phyloP scores from a whole-genome alignment of 2,329 filamentous ascomycete genomes.

The Spiromastix sp. region DNA sequence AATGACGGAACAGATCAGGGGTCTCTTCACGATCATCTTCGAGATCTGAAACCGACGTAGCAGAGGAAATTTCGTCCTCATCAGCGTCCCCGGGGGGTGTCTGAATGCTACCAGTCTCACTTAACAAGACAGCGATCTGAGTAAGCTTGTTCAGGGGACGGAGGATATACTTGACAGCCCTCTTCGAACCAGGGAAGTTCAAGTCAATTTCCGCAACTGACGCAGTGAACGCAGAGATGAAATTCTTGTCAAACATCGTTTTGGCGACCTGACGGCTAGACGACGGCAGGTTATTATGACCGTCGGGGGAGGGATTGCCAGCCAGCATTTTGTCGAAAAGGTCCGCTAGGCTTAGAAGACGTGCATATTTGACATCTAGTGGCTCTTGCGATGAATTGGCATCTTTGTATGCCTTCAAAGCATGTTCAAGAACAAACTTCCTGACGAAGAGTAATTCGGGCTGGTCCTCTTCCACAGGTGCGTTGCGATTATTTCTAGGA shows the following conservation, averaged over 20 bases:
- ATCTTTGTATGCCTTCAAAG: constrained; percentile 84
- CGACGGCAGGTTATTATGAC: constrained; percentile 34
- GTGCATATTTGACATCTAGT: constrained; percentile 75
- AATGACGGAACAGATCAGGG: constrained; percentile 93
- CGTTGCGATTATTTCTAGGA: constrained; percentile 41
- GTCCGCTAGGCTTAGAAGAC: constrained; percentile 78
- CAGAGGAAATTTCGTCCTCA: constrained; percentile 79
- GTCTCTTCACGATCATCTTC: constrained; percentile 87
- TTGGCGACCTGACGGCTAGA: constrained; percentile 79
- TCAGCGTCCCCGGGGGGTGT: constrained; percentile 56
- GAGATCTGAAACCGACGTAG: constrained; percentile 79
- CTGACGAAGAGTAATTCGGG: constrained; percentile 70
- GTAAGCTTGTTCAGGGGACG: constrained; percentile 81
- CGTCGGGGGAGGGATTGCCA: constrained; percentile 58
- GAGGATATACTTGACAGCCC: constrained; percentile 92
- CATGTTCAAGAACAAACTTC: constrained; percentile 88
- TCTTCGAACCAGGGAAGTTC: constrained; percentile 85
- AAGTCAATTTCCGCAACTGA: constrained; percentile 94
- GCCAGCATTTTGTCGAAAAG: constrained; percentile 88
- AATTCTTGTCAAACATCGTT: constrained; percentile 98
- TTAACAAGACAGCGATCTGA: constrained; percentile 75
- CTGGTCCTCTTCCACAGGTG: constrained; percentile 31
- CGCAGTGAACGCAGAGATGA: constrained; percentile 74
- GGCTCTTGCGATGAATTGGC: constrained; percentile 68
- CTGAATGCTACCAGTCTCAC: constrained; percentile 67